Conservation (phyloP, 768 basidiomycete genomes). For the Suillus hirtellus region DNA sequence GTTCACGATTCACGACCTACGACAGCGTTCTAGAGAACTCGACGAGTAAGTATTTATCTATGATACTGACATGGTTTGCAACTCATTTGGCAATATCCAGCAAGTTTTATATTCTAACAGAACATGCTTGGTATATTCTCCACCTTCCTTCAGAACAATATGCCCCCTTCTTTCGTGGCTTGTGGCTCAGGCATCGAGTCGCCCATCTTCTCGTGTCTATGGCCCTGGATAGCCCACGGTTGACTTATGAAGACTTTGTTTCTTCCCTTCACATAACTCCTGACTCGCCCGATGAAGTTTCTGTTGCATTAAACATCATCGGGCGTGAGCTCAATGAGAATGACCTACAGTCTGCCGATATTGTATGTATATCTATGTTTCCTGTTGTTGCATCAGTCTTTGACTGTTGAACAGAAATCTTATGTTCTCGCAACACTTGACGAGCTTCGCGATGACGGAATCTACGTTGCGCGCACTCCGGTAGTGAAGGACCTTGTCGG, state of each 20-base stretch:
- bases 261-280: slow-evolving; percentile 33
- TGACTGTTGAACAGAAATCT: slow-evolving; percentile 35
- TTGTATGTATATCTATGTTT: slow-evolving; percentile 38
- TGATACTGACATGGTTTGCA: neutral
- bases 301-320: slow-evolving; percentile 37
- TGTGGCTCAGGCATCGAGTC: slow-evolving; percentile 52
- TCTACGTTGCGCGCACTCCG: slow-evolving; percentile 42
- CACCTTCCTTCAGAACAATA: slow-evolving; percentile 49
- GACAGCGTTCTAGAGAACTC: slow-evolving; percentile 27
- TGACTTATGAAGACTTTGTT: slow-evolving; percentile 43
- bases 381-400: slow-evolving; percentile 2
- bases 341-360: slow-evolving; percentile 47
- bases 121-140: slow-evolving; percentile 71
- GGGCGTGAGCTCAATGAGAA: slow-evolving; percentile 42
- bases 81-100: slow-evolving; percentile 35
- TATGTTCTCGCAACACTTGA: slow-evolving; percentile 42
- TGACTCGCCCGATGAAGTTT: slow-evolving; percentile 32
- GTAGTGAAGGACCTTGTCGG: slow-evolving; percentile 39
- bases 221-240: slow-evolving; percentile 34
- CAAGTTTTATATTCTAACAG: slow-evolving; percentile 63
- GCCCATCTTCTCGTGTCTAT: slow-evolving; percentile 48
- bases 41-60: slow-evolving; percentile 44
- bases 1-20: slow-evolving; percentile 46
- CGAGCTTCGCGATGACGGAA: slow-evolving; percentile 37
- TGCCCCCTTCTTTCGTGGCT: slow-evolving; percentile 41